Base-by-base conservation (phyloP, 371 early-diverging fungal genomes). In the Saksenaea oblongispora region DNA sequence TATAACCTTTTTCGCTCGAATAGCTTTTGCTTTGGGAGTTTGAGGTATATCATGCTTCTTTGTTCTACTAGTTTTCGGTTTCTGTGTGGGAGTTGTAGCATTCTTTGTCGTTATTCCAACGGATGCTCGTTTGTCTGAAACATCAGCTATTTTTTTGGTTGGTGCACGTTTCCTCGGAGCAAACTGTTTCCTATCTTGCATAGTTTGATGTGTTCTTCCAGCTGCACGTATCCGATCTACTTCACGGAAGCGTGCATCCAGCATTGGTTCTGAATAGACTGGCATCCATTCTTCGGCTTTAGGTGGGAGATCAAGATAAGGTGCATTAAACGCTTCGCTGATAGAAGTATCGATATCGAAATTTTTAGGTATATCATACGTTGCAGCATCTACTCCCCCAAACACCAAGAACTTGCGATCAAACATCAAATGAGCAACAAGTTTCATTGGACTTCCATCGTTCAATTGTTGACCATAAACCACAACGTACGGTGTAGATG, bases 361-460 rank as follows among this genome's bases (percentile, higher is more conserved):
- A 3, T 3, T 1, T 10, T 47, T 4, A 22, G 51, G 10, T 18
- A 5, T 0, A 10, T 47, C 22, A 2, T 17, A 3, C 1, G 8
- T 22, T 22, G 51, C 22, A 17, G 22, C 9, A 47, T 47, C 51
- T n/a, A 3, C 24, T 17, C 22, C 24, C 3, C 51, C 51, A 22
- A 47, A 47, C 7, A 47, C 51, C 5, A 47, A 22, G 22, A 47
- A 47, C 5, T 47, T 47, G n/a, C 51, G 51, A 47, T 47, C 51
- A 47, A 47, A 47, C 51, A 47, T 47, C 51, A 47, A 47, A 22
- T 47, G 51, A 22, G 51, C 51, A 22, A 47, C 11, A 22, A 47
- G 51, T 22, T 47, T 47, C 51, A 47, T 47, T 22, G 51, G 51
- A 22, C 9, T 22, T 47, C 22, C 22, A 22, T 47, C 51, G 22